Evolutionary conservation across 1,284 basidiomycete genomes (phyloP).

Genomic region (Cutaneotrichosporon sp.): DNA sequence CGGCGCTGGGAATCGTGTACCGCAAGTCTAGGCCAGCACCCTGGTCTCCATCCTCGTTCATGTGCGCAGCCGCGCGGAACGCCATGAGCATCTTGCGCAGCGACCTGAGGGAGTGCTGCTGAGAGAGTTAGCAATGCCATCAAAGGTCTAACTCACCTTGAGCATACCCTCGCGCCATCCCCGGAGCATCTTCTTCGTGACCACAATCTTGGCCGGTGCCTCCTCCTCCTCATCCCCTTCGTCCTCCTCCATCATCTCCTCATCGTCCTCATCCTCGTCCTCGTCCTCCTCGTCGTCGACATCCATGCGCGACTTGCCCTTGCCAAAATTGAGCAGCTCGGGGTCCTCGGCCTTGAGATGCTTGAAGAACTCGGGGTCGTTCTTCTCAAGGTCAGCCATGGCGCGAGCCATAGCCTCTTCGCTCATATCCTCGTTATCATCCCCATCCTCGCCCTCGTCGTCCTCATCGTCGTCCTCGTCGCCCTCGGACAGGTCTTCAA

Average conservation of each 20-base stretch:
- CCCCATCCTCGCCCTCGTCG: constrained; percentile 49
- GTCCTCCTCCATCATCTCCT: constrained; percentile 43
- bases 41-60: constrained; percentile 69
- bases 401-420: constrained; percentile 65
- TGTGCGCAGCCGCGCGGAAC: constrained; percentile 79
- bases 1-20: constrained; percentile 73
- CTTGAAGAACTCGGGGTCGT: constrained; percentile 97
- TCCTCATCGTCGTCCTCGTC: constrained; percentile 47
- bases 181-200: constrained; percentile 70
- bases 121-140: constrained; percentile 7
- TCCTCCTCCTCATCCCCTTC: constrained; percentile 45
- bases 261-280: constrained; percentile 46
- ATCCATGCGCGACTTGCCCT: constrained; percentile 40
- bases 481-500: constrained; percentile 62
- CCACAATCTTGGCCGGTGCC: constrained; percentile 43
- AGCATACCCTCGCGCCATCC: constrained; percentile 89
- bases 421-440: constrained; percentile 51
- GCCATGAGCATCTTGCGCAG: constrained; percentile 79
- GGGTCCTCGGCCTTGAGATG: constrained; percentile 94
- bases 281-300: constrained; percentile 47
- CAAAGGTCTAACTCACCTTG: constrained; percentile 59
- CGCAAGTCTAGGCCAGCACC: constrained; percentile 51
- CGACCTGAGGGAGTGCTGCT: constrained; percentile 81
- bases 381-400: constrained; percentile 84
- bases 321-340: constrained; percentile 73